A percentile compares a stretch with the other conserved stretches of the same genome.
phyloP scores from a whole-genome alignment of 2,329 filamentous ascomycete species.

The Microthyrium microscopicum region DNA sequence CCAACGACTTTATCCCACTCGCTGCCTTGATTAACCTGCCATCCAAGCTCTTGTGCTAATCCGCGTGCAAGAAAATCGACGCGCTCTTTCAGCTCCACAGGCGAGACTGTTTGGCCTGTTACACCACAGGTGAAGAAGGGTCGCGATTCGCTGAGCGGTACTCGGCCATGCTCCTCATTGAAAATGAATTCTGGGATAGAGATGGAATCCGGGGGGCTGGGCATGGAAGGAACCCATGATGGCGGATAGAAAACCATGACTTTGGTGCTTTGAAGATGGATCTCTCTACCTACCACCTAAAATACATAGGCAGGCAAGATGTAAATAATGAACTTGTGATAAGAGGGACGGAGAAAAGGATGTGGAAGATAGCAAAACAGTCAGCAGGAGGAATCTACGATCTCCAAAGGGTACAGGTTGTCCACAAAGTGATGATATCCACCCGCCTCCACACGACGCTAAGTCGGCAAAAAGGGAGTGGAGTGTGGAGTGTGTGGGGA shows the following conservation, averaged over 20 bases:
- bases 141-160: constrained; percentile 43
- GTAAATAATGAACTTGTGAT: too few relatives aligned
- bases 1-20: constrained; percentile 72
- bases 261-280: background rate
- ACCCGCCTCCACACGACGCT: too few relatives aligned
- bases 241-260: constrained; percentile 41
- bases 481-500: too few relatives aligned
- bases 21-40: constrained; percentile 49
- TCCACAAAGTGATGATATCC: background rate
- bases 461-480: too few relatives aligned
- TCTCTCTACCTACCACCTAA: too few relatives aligned
- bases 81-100: constrained; percentile 45
- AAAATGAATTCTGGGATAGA: constrained; percentile 63
- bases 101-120: constrained; percentile 49
- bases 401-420: background rate
- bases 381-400: background rate
- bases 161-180: constrained; percentile 52
- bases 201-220: constrained; percentile 57
- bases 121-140: constrained; percentile 65
- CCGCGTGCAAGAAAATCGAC: constrained; percentile 52
- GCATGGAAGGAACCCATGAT: constrained; percentile 42
- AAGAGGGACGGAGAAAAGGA: background rate
- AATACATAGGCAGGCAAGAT: too few relatives aligned
- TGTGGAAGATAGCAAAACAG: background rate
- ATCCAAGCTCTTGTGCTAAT: constrained; percentile 54